Conservation (phyloP, 106 monocot species). For the Vanilla planifolia region DNA sequence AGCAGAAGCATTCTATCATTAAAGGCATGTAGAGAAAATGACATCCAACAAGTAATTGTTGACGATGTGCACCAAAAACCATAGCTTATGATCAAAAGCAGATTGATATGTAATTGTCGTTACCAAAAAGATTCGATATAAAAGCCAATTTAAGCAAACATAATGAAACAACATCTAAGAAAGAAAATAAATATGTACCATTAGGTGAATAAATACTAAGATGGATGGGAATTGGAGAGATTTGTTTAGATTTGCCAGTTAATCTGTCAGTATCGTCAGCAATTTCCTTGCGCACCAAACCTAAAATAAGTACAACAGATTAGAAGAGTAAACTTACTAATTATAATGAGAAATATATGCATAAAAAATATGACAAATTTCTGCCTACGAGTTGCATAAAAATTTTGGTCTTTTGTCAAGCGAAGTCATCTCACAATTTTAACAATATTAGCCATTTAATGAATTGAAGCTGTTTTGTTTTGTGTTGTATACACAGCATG, state of each 20-base stretch:
- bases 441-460: too few relatives aligned
- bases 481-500: too few relatives aligned
- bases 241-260: slow-evolving; percentile 77
- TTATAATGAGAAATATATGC: too few relatives aligned
- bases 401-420: too few relatives aligned
- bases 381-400: too few relatives aligned
- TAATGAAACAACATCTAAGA: not conserved
- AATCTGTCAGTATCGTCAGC: slow-evolving; percentile 90
- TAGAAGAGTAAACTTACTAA: too few relatives aligned
- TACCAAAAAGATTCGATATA: not conserved
- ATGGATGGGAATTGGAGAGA: slow-evolving; percentile 86
- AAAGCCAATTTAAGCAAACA: not conserved
- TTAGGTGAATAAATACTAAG: slow-evolving; percentile 93
- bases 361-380: too few relatives aligned
- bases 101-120: not conserved
- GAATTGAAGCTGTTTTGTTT: too few relatives aligned
- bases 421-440: too few relatives aligned
- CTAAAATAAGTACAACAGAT: slow-evolving; percentile 20
- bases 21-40: too few relatives aligned
- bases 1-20: too few relatives aligned
- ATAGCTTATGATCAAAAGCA: not conserved
- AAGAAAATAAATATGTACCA: slow-evolving; percentile 25
- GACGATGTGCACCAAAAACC: not conserved
- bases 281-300: slow-evolving; percentile 81
- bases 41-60: not conserved